Conservation (phyloP, 495 filamentous ascomycete genomes). For the Niebla homalea region DNA sequence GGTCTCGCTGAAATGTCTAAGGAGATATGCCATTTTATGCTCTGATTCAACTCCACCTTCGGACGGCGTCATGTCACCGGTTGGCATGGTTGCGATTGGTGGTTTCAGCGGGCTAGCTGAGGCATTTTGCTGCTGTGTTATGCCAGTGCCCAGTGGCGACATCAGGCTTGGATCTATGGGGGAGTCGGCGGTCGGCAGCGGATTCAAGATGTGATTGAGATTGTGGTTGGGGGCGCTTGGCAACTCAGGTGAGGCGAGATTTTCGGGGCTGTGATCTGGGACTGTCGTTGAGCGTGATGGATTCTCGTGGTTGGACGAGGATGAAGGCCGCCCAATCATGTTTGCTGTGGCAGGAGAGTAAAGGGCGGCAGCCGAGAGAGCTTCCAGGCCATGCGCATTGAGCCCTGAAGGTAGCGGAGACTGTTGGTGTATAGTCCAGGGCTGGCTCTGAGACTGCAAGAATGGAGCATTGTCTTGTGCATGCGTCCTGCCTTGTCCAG, state of each 20-base stretch:
- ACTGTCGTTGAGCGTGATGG: slow-evolving; percentile 18
- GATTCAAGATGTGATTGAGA: slow-evolving; percentile 46
- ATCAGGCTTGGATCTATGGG: slow-evolving; percentile 33
- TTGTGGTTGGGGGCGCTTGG: slow-evolving; percentile 17
- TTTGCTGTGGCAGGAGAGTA: slow-evolving; percentile 10
- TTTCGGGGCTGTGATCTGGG: not conserved
- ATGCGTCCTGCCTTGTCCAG: slow-evolving; percentile 7
- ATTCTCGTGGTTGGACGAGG: not conserved
- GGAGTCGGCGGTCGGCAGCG: slow-evolving; percentile 35
- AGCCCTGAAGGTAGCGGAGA: slow-evolving; percentile 23
- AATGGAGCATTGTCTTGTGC: slow-evolving; percentile 24
- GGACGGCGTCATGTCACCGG: not conserved
- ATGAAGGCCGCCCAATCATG: slow-evolving; percentile 6
- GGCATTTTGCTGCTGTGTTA: not conserved
- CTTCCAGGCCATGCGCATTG: slow-evolving; percentile 39
- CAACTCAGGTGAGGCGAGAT: not conserved
- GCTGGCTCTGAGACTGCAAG: not conserved
- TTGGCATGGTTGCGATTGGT: slow-evolving; percentile 4
- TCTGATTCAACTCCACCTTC: slow-evolving; percentile 32
- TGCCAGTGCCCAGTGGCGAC: slow-evolving; percentile 12
- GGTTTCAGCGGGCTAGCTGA: not conserved
- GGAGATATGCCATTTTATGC: slow-evolving; percentile 44
- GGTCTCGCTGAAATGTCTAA: slow-evolving; percentile 48
- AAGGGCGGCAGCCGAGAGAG: slow-evolving; percentile 40
- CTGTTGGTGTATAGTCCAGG: slow-evolving; percentile 17